A percentile compares a stretch with the other conserved stretches of the same genome.
Evolutionary conservation across 2,329 filamentous ascomycete genomes (phyloP).

Genomic region (Aspergillus piperis): DNA sequence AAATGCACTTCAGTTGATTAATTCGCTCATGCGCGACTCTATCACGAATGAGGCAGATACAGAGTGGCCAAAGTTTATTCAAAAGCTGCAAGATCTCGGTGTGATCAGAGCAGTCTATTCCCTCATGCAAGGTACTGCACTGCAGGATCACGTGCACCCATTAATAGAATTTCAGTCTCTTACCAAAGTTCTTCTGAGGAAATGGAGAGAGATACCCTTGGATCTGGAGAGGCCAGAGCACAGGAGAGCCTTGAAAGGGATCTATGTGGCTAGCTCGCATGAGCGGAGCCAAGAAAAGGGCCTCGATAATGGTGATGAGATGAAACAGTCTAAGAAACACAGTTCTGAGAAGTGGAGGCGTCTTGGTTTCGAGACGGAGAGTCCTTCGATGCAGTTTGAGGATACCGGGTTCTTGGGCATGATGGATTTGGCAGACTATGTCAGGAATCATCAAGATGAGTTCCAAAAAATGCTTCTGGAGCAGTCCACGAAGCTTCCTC

Average conservation of each 20-base stretch:
- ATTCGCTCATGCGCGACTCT: constrained; percentile 89
- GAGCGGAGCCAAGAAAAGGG: constrained; percentile 35
- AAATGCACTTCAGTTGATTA: constrained; percentile 92
- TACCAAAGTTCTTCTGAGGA: constrained; percentile 81
- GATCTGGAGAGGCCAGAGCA: constrained; percentile 88
- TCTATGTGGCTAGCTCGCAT: constrained; percentile 74
- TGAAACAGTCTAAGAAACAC: constrained; percentile 67
- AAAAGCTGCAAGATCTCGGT: constrained; percentile 86
- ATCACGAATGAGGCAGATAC: constrained; percentile 74
- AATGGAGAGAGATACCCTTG: constrained; percentile 83
- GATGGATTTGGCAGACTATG: constrained; percentile 96
- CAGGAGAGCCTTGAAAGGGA: constrained; percentile 77
- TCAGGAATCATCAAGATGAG: constrained; percentile 84
- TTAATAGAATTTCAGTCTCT: constrained; percentile 90
- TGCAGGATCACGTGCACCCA: constrained; percentile 87
- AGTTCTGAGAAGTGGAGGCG: constrained; percentile 91
- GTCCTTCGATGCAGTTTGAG: constrained; percentile 81
- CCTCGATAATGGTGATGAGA: constrained; percentile 40
- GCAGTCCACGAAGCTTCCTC: constrained; percentile 71
- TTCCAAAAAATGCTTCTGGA: constrained; percentile 92
- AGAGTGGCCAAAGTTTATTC: constrained; percentile 96
- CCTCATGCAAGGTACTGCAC: constrained; percentile 89
- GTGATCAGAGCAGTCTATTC: constrained; percentile 89
- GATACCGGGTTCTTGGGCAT: constrained; percentile 86
- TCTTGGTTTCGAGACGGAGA: constrained; percentile 88